phyloP scores from a whole-genome alignment of 768 basidiomycete species.

The Termitomyces sp. region DNA sequence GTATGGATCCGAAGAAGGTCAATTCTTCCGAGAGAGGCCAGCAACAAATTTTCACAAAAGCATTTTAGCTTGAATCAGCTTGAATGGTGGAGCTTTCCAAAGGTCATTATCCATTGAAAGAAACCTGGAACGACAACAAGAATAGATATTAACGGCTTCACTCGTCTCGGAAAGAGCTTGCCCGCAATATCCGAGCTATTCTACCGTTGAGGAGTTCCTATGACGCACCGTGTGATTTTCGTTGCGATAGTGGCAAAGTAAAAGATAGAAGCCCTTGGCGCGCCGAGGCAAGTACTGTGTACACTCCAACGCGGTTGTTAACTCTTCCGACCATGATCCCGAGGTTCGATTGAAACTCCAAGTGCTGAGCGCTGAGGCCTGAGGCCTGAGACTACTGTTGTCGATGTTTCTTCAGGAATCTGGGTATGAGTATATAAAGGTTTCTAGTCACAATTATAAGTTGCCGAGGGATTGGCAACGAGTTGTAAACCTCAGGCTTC shows the following conservation, averaged over 20 bases:
- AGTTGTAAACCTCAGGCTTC: too few relatives aligned
- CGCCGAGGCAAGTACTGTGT: neutral
- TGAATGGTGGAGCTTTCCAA: neutral
- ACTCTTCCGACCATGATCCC: neutral
- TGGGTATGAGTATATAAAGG: neutral
- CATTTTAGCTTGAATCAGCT: neutral
- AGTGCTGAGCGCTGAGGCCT: too few relatives aligned
- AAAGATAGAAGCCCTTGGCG: neutral
- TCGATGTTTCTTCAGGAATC: neutral
- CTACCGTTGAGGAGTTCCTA: neutral
- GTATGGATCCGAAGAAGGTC: neutral
- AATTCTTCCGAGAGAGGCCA: neutral
- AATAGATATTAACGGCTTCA: too few relatives aligned
- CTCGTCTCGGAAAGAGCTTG: neutral
- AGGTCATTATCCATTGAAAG: neutral
- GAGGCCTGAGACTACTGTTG: too few relatives aligned
- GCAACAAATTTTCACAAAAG: neutral
- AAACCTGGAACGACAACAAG: neutral
- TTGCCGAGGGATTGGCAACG: neutral
- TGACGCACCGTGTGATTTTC: neutral
- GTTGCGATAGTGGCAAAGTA: neutral
- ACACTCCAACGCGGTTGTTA: neutral
- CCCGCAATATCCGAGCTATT: neutral
- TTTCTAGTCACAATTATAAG: neutral
- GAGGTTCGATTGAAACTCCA: neutral